Percentiles rank a stretch among this genome's conserved stretches.
These are phyloP conservation scores for Hyaloscypha finlandica DNA, from an alignment of 495 filamentous ascomycete genomes.

Conservation along the genomic window DNA sequence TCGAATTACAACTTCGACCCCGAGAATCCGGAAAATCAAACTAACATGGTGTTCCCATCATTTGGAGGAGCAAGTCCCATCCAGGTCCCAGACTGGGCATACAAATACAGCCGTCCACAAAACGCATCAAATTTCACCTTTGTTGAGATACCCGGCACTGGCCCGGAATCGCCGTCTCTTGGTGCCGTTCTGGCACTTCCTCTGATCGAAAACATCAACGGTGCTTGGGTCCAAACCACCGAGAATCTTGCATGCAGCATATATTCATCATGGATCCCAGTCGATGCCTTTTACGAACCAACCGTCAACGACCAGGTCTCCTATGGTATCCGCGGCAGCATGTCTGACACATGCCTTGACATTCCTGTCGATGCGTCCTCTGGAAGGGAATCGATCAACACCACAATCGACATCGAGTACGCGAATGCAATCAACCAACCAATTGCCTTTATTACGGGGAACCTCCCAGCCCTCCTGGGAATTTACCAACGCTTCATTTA, in stretches of 20 bases:
- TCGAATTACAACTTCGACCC: constrained; percentile 5
- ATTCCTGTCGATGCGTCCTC: background rate
- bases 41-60: constrained; percentile 11
- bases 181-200: constrained; percentile 13
- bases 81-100: constrained; percentile 6
- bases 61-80: background rate
- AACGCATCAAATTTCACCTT: constrained; percentile 14
- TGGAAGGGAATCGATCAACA: constrained; percentile 8
- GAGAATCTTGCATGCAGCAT: constrained; percentile 18
- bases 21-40: constrained; percentile 6
- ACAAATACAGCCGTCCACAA: constrained; percentile 5
- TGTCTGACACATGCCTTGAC: constrained; percentile 3
- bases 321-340: background rate
- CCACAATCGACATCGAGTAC: constrained; percentile 6
- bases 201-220: constrained; percentile 4
- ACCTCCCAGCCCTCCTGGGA: background rate
- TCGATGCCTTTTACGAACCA: constrained; percentile 13
- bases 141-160: constrained; percentile 1
- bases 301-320: constrained; percentile 9
- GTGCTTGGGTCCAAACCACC: constrained; percentile 10
- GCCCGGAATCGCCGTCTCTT: background rate
- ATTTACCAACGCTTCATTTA: background rate
- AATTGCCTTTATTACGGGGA: constrained; percentile 4
- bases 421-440: constrained; percentile 14
- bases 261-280: constrained; percentile 15